Evolutionary conservation across 2,329 filamentous ascomycete genomes (phyloP).

Genomic region (Trichoderma sp.): DNA sequence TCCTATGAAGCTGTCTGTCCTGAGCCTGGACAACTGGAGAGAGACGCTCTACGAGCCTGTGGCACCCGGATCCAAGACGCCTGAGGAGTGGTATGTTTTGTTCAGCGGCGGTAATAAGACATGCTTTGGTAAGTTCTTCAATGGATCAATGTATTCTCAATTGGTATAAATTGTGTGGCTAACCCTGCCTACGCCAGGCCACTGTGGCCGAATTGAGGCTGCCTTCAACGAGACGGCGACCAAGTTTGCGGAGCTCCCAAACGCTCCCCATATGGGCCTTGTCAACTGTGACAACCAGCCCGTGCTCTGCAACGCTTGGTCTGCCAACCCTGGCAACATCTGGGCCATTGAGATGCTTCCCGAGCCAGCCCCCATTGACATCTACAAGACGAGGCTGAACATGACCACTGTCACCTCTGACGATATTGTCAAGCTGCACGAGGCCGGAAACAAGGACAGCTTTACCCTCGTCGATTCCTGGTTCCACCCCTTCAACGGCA

Average conservation of each 20-base stretch:
- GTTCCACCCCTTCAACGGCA: slow-evolving; percentile 77
- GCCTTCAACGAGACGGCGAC: slow-evolving; percentile 68
- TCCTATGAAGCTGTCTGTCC: slow-evolving; percentile 47
- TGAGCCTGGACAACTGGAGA: slow-evolving; percentile 73
- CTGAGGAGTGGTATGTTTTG: slow-evolving; percentile 76
- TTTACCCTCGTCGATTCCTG: slow-evolving; percentile 58
- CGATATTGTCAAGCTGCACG: slow-evolving; percentile 62
- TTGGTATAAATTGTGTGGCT: slow-evolving; percentile 14
- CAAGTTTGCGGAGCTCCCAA: slow-evolving; percentile 62
- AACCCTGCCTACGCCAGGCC: slow-evolving; percentile 48
- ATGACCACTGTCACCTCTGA: slow-evolving; percentile 66
- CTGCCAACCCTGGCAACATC: slow-evolving; percentile 62
- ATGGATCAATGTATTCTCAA: background rate
- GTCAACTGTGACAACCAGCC: slow-evolving; percentile 75
- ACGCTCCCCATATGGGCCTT: slow-evolving; percentile 66
- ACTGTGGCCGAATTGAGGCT: slow-evolving; percentile 63
- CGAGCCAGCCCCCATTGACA: slow-evolving; percentile 61
- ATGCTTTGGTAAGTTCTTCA: slow-evolving; percentile 60
- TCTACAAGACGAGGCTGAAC: slow-evolving; percentile 69
- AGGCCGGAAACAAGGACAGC: slow-evolving; percentile 52
- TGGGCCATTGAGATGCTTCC: slow-evolving; percentile 70
- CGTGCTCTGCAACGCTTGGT: slow-evolving; percentile 75
- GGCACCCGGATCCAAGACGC: slow-evolving; percentile 58
- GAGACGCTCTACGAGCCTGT: slow-evolving; percentile 65
- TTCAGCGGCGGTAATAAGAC: slow-evolving; percentile 77